Evolutionary conservation across 306 rosid genomes (phyloP).

Genomic region (Cicer pinnatifidum): DNA sequence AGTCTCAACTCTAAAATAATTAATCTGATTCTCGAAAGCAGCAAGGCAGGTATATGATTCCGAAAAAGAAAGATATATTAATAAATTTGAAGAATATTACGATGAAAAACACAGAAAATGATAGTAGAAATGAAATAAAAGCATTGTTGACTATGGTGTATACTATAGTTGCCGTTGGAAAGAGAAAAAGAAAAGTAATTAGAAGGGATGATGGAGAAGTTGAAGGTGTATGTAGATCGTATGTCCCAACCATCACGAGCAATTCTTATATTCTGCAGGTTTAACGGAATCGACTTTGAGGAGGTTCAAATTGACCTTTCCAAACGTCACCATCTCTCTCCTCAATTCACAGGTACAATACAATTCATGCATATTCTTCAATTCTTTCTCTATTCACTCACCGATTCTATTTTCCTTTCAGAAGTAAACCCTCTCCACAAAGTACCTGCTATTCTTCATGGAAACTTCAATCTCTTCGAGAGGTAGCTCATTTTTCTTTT

Average conservation of each 20-base stretch:
- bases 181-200: background rate
- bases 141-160: too few relatives aligned
- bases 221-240: conserved; percentile 73
- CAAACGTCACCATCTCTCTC: conserved; percentile 64
- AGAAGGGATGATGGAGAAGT: conserved; percentile 50
- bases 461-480: conserved; percentile 73
- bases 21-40: too few relatives aligned
- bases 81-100: too few relatives aligned
- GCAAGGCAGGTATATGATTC: too few relatives aligned
- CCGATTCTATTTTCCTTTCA: conserved; percentile 36
- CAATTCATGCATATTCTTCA: background rate
- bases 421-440: conserved; percentile 75
- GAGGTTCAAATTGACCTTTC: conserved; percentile 65
- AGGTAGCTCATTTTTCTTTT: conserved; percentile 53
- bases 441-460: conserved; percentile 82
- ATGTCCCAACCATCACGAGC: conserved; percentile 93
- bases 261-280: conserved; percentile 83
- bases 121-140: too few relatives aligned
- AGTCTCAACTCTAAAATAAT: too few relatives aligned
- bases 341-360: conserved; percentile 62
- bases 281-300: conserved; percentile 66
- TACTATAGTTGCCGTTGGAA: too few relatives aligned
- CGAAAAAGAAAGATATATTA: too few relatives aligned
- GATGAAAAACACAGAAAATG: too few relatives aligned
- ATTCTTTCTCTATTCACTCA: background rate